Evolutionary conservation across 768 basidiomycete genomes (phyloP), one percentile per base, ranked within the genome.

Genomic region (Macrolepiota fuliginosa): DNA sequence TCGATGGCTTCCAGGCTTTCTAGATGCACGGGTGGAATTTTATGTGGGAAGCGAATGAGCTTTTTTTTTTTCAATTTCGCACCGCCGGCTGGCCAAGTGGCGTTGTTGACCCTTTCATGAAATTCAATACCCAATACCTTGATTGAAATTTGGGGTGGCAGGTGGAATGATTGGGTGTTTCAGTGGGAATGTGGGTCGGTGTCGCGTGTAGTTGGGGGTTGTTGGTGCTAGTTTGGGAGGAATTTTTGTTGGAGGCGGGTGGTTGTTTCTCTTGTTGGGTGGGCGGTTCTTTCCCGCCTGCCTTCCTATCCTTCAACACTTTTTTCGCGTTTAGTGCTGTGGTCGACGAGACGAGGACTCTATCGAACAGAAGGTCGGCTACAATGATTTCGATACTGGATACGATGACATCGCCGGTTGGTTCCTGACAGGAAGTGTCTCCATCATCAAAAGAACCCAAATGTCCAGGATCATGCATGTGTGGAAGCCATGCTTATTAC

Each of bases 361-460:
- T 24, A 39, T 39, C 53, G 6, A 54, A 32, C 29, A 7, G 29
- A 3, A 4, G 25, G 29, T 13, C 36, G 37, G 54, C 54, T 40
- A n/a, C 53, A 40, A 49, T 42, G 5, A 25, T 45, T 13, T 37
- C 15, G 4, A 19, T 12, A 24, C 4, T 4, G 39, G 12, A 42
- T 37, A 17, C 24, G 15, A 9, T 45, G 25, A 27, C 39, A 35
- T n/a, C 39, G 19, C 11, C 54, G n/a, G n/a, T 19, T 25, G 15
- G 55, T 56, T 56, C 55, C 55, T 56, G 55, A 45, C 29, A 37
- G 25, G 42, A 56, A 56, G 40, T 12, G 40, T 1, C 42, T 19
- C 22, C 29, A 45, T 45, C 39, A 55, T 24, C 25, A 25, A 17
- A 35, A 39, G 6, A 36, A 29, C 55, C 55, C n/a, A n/a, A n/a